Conservation (phyloP, 495 filamentous ascomycete genomes). For the Neurospora sublineolata region DNA sequence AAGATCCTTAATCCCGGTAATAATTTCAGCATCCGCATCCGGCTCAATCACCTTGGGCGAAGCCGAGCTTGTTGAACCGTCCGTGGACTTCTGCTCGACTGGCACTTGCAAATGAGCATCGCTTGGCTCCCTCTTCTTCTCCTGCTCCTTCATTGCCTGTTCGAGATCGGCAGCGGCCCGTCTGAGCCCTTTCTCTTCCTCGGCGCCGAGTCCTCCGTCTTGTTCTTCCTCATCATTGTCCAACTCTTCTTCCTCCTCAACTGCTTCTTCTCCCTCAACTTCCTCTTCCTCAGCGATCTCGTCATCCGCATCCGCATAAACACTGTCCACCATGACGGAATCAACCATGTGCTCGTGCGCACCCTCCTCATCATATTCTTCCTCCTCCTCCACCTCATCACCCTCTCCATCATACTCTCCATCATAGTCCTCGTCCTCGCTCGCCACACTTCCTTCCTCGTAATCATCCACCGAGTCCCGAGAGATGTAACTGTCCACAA, state of each 20-base stretch:
- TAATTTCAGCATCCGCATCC: slow-evolving; percentile 37
- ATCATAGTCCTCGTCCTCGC: slow-evolving; percentile 27
- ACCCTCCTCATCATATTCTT: slow-evolving; percentile 18
- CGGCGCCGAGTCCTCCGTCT: background rate
- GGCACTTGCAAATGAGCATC: background rate
- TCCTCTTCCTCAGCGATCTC: slow-evolving; percentile 29
- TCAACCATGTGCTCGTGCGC: slow-evolving; percentile 17
- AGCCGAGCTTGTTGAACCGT: slow-evolving; percentile 1
- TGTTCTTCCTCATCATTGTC: background rate
- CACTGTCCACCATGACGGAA: slow-evolving; percentile 16
- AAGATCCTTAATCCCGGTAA: slow-evolving; percentile 38
- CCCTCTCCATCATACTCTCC: slow-evolving; percentile 24
- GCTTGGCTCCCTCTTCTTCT: background rate
- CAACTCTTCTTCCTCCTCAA: background rate
- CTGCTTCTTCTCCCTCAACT: slow-evolving; percentile 15
- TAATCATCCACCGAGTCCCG: slow-evolving; percentile 41
- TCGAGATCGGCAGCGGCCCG: background rate
- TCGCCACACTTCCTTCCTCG: slow-evolving; percentile 33
- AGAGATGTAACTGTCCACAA: slow-evolving; percentile 52
- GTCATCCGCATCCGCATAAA: slow-evolving; percentile 28
- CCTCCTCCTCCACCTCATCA: slow-evolving; percentile 27
- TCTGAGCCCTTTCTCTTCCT: background rate
- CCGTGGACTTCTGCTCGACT: background rate
- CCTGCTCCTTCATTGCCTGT: background rate
- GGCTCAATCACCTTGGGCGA: slow-evolving; percentile 11